Percentiles rank a stretch among this genome's conserved stretches.
Evolutionary conservation across 1,139 yeast species (phyloP).

Genomic region (Sugiyamaella neomexicana): DNA sequence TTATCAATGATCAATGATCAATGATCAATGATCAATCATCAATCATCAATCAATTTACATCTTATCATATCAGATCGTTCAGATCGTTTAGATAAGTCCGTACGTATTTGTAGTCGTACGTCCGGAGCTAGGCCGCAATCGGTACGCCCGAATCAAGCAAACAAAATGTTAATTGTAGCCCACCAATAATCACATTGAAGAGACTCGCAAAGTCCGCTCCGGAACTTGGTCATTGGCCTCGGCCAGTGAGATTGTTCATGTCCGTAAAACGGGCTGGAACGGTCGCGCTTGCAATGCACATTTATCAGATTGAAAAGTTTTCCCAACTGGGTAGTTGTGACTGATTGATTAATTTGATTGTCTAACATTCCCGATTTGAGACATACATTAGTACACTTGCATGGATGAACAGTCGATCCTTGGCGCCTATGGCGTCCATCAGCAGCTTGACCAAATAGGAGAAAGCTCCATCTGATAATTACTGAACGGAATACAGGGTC

Average conservation of each 20-base stretch:
- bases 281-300: background rate
- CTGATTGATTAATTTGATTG: constrained; percentile 5
- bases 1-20: too few relatives aligned
- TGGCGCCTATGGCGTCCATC: background rate
- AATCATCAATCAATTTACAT: too few relatives aligned
- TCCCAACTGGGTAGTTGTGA: constrained; percentile 1
- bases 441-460: background rate
- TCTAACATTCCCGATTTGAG: background rate
- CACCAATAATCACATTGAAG: too few relatives aligned
- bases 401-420: constrained; percentile 3
- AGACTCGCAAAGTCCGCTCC: too few relatives aligned
- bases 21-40: too few relatives aligned
- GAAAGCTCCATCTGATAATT: background rate
- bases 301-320: constrained; percentile 12
- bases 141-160: too few relatives aligned
- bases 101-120: too few relatives aligned
- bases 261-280: background rate
- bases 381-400: background rate
- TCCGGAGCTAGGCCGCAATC: too few relatives aligned
- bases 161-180: too few relatives aligned
- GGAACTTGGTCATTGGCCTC: background rate
- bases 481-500: background rate
- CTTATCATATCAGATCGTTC: too few relatives aligned
- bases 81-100: too few relatives aligned
- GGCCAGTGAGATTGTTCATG: background rate